Percentiles rank a stretch among this genome's conserved stretches.
These are phyloP conservation scores for Pulveroboletus frians DNA, from an alignment of 768 basidiomycete species.

Conservation along the genomic window DNA sequence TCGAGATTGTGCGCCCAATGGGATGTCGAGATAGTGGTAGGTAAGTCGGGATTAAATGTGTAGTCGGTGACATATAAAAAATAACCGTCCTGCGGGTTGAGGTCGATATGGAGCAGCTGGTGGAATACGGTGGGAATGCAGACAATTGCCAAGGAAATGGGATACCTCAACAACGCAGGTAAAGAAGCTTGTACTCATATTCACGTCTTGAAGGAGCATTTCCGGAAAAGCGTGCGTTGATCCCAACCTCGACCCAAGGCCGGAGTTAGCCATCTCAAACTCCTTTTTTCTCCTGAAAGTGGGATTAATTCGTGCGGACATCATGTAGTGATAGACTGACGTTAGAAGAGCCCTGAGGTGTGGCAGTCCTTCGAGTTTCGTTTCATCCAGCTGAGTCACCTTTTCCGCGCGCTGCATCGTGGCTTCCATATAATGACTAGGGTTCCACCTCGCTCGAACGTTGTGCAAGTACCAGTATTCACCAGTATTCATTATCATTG, in stretches of 20 bases:
- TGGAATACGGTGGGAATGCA: neutral
- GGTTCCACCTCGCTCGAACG: slow-evolving; percentile 38
- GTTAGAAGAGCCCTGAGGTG: slow-evolving; percentile 46
- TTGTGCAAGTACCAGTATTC: slow-evolving; percentile 53
- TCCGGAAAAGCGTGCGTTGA: slow-evolving; percentile 36
- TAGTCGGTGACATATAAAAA: slow-evolving; percentile 64
- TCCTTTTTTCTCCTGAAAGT: slow-evolving; percentile 45
- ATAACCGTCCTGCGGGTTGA: slow-evolving; percentile 30
- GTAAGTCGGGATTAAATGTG: slow-evolving; percentile 44
- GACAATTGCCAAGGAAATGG: neutral
- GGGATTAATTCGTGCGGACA: slow-evolving; percentile 4
- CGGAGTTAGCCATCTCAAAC: slow-evolving; percentile 24
- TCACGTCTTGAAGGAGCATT: slow-evolving; percentile 44
- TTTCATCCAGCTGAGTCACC: slow-evolving; percentile 39
- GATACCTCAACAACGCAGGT: slow-evolving; percentile 57
- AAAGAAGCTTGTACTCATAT: slow-evolving; percentile 39
- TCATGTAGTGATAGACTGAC: slow-evolving; percentile 33
- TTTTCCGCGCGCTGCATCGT: slow-evolving; percentile 45
- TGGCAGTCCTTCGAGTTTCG: slow-evolving; percentile 31
- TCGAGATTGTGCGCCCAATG: slow-evolving; percentile 44
- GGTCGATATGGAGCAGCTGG: slow-evolving; percentile 45
- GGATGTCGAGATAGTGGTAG: slow-evolving; percentile 22
- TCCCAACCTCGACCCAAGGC: slow-evolving; percentile 19
- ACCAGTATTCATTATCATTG: slow-evolving; percentile 41
- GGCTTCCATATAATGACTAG: slow-evolving; percentile 44